Base-by-base conservation (phyloP, 169 alveolate genomes). In the Plasmodium sp. region DNA sequence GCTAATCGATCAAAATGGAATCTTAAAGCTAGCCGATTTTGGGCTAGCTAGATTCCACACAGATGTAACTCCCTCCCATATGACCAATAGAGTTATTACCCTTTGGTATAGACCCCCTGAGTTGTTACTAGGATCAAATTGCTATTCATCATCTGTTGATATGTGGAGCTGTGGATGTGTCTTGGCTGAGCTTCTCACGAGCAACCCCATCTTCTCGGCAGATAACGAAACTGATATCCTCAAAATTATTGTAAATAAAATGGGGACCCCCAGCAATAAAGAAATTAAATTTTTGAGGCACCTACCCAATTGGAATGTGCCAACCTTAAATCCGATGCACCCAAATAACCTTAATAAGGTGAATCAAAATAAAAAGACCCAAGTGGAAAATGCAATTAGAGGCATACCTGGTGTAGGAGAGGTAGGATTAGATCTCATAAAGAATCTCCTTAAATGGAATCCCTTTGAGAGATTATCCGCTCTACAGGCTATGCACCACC, bases 91-190 rank as follows among this genome's bases (percentile, higher is more conserved):
- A 92, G 99, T 99, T 5, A 98, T 99, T n/a, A 98, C 99, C 7
- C 96, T 98, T 41, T 99, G 99, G 99, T 99, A 99, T 94, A 93
- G 99, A 75, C 99, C 99, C 5, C 99, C 99, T n/a, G 99, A 99
- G 92, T 95, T 99, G 27, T 95, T 99, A 92, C 96, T 99, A 75
- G 99, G 99, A 7, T 96, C 98, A 41, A 98, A 97, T 74, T 81
- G 96, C 83, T 98, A 98, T 81, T 96, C 97, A 74, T 94, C 95
- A 48, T 98, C 98, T 41, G 99, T 99, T 3, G 99, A 99, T 95
- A 97, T 99, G 97, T 98, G 99, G 99, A 97, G 99, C 73, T 98
- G 98, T n/a, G 99, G 99, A 34, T 98, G 99, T 92, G 98, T 99
- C 5, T 95, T 99, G 92, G 99, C 99, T 6, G 99, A 99, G 86